Evolutionary conservation across 2,329 filamentous ascomycete genomes (phyloP).

Genomic region (Phaeosphaeriaceae sp.): DNA sequence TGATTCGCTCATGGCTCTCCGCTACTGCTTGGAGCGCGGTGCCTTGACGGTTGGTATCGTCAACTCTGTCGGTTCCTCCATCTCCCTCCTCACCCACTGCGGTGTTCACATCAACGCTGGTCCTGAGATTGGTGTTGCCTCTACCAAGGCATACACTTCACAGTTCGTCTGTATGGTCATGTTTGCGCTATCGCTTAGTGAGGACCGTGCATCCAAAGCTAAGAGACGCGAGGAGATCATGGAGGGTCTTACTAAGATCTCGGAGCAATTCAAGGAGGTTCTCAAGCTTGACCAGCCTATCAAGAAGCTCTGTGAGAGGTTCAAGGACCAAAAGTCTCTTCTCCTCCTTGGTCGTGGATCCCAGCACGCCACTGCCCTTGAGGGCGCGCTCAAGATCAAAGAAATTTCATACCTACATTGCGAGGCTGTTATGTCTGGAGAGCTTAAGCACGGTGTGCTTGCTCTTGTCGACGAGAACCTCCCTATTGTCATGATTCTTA

Average conservation of each 20-base stretch:
- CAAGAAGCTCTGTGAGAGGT: constrained; percentile 90
- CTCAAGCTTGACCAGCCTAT: constrained; percentile 90
- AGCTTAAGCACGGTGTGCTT: constrained; percentile 98
- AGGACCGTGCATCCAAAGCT: constrained; percentile 95
- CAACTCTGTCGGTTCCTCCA: constrained; percentile 97
- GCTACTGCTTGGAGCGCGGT: constrained; percentile 97
- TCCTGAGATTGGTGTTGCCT: constrained; percentile 97
- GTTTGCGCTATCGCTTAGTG: constrained; percentile 95
- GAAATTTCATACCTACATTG: constrained; percentile 99
- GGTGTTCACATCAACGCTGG: constrained; percentile 99
- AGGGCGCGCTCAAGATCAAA: constrained; percentile 98
- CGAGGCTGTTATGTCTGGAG: constrained; percentile 99
- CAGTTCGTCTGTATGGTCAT: constrained; percentile 99
- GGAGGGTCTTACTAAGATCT: constrained; percentile 86
- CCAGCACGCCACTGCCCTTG: constrained; percentile 95
- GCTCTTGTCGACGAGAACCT: constrained; percentile 97
- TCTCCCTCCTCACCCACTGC: constrained; percentile 98
- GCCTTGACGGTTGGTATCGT: constrained; percentile 97
- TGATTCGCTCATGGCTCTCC: constrained; percentile 94
- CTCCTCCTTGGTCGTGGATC: constrained; percentile 92
- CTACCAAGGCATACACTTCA: constrained; percentile 98
- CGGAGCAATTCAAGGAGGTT: constrained; percentile 89
- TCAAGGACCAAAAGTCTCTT: constrained; percentile 97
- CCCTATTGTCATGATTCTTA: constrained; percentile 99
- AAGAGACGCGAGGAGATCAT: constrained; percentile 94